These are phyloP conservation scores for Firmiana major DNA, from an alignment of 345 rosid genomes.

Conservation along the genomic window DNA sequence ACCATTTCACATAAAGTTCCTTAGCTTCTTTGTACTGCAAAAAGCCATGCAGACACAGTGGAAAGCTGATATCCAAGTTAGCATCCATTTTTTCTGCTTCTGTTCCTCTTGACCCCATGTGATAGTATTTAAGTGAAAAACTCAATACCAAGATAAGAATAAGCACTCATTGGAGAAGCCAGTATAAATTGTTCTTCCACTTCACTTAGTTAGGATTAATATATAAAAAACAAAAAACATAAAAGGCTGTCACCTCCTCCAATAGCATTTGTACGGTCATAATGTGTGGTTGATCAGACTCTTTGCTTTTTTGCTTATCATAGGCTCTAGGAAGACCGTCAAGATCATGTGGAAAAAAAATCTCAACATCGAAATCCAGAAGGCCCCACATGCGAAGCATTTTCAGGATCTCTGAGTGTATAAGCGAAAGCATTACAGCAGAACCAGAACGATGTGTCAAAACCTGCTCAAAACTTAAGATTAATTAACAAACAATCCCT, in stretches of 20 bases:
- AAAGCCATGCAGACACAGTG: neutral
- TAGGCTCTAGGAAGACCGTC: slow-evolving; percentile 57
- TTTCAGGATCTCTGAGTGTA: slow-evolving; percentile 59
- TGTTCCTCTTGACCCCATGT: neutral
- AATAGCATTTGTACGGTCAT: slow-evolving; percentile 44
- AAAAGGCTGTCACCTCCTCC: slow-evolving; percentile 34
- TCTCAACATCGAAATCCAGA: slow-evolving; percentile 59
- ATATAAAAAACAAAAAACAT: neutral
- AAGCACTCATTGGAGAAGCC: neutral
- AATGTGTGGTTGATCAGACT: slow-evolving; percentile 54
- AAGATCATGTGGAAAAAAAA: slow-evolving; percentile 51
- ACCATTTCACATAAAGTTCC: neutral
- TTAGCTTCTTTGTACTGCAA: neutral
- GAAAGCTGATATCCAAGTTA: neutral
- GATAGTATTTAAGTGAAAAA: neutral
- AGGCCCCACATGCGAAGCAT: slow-evolving; percentile 57
- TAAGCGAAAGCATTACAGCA: slow-evolving; percentile 50
- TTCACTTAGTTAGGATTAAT: neutral
- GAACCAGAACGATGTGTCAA: slow-evolving; percentile 60
- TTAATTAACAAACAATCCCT: neutral
- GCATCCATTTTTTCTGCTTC: neutral
- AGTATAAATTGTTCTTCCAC: neutral
- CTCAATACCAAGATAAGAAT: neutral
- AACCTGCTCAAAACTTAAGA: slow-evolving; percentile 42
- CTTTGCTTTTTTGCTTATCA: slow-evolving; percentile 53